Conservation (phyloP, 2,329 filamentous ascomycete genomes). For the Aspergillus candidus region DNA sequence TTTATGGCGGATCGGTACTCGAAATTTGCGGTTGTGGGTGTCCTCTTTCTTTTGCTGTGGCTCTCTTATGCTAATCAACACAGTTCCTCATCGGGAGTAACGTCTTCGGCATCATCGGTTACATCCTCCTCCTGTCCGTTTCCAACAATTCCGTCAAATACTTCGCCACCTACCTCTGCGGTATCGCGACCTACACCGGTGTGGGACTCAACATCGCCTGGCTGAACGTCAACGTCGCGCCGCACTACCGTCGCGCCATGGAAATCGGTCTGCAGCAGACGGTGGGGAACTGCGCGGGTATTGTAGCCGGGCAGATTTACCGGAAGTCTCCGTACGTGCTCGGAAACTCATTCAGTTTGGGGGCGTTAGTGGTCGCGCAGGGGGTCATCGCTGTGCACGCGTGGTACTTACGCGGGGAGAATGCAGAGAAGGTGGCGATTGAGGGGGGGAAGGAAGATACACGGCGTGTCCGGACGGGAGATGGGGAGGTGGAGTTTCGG, state of each 20-base stretch:
- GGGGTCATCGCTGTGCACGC: conserved; percentile 36
- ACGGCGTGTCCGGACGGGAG: conserved; percentile 43
- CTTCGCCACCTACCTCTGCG: conserved; percentile 47
- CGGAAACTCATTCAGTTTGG: conserved; percentile 34
- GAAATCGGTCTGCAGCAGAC: conserved; percentile 45
- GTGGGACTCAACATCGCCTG: conserved; percentile 45
- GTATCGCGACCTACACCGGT: conserved; percentile 44
- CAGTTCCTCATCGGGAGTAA: conserved; percentile 34
- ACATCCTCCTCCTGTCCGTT: conserved; percentile 45
- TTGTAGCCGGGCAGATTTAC: conserved; percentile 46
- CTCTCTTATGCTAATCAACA: conserved; percentile 4
- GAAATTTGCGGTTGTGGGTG: conserved; percentile 24
- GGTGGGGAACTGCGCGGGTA: conserved; percentile 45
- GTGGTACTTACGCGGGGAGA: conserved; percentile 41
- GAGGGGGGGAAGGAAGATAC: conserved; percentile 39
- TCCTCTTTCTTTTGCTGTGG: not conserved
- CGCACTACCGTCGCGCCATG: conserved; percentile 45
- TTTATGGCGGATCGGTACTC: conserved; percentile 43
- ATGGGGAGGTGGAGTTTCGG: conserved; percentile 44
- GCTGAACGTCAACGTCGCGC: conserved; percentile 45
- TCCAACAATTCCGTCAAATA: conserved; percentile 46
- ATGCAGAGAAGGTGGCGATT: conserved; percentile 36
- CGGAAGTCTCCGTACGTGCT: conserved; percentile 31
- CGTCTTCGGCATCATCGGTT: conserved; percentile 45
- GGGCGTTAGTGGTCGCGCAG: conserved; percentile 30